These are phyloP conservation scores for Alternaria triticina DNA, from an alignment of 2,329 filamentous ascomycete species.

Conservation along the genomic window DNA sequence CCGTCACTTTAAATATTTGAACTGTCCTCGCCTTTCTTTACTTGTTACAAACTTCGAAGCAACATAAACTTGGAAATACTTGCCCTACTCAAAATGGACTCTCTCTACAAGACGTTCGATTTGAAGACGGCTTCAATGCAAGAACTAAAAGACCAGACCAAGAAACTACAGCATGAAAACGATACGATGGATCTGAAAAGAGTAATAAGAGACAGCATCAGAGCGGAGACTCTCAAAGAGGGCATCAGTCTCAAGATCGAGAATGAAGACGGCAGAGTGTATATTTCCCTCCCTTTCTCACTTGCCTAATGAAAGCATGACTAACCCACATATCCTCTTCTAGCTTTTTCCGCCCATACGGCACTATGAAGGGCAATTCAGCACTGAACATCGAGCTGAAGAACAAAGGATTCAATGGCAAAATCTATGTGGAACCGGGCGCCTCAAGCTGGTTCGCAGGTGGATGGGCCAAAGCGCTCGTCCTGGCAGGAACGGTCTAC, in stretches of 20 bases:
- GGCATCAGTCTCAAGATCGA: neutral
- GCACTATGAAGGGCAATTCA: neutral
- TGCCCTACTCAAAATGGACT: neutral
- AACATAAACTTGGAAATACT: neutral
- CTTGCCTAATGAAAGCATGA: accelerated
- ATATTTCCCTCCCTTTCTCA: neutral
- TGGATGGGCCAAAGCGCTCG: neutral
- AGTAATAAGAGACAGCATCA: neutral
- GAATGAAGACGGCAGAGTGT: neutral
- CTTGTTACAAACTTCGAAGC: neutral
- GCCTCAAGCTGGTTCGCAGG: neutral
- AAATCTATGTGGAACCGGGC: neutral
- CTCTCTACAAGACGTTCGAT: neutral
- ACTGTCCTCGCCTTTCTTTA: neutral
- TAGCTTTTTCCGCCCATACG: neutral
- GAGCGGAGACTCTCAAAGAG: neutral
- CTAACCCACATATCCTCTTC: neutral
- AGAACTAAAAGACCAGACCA: neutral
- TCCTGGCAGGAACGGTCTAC: neutral
- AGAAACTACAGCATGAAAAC: neutral
- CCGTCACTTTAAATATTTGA: neutral
- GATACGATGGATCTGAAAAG: neutral
- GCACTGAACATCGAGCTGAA: neutral
- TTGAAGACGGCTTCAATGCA: neutral
- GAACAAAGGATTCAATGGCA: neutral